Base-by-base conservation (phyloP, 495 filamentous ascomycete genomes). In the Penicillium alfredii region DNA sequence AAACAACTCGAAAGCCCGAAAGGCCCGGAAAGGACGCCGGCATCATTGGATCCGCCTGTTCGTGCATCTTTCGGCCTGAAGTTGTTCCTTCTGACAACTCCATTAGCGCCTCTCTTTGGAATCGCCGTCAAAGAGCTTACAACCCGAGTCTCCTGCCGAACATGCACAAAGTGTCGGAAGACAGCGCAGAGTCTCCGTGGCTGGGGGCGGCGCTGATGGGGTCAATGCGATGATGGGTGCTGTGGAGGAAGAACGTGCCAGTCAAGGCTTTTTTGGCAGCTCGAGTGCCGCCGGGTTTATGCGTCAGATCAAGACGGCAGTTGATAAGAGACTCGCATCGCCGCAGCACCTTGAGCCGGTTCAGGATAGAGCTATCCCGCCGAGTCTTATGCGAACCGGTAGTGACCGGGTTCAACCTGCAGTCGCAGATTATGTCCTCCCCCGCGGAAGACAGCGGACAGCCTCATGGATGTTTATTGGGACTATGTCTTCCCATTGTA, bases 151-250 rank as follows among this genome's bases (percentile, higher is more conserved):
- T 4, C 30, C 42, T 4, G 18, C 12, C 14, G 27, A 33, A 6
- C 9, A 18, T 11, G 29, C 17, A 11, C 35, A 22, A 15, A 21
- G 16, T 4, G 13, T 21, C 3, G 32, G 17, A n/a, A 34, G 35
- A 18, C 28, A 35, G n/a, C 11, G n/a, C 10, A 16, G 14, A 14
- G 12, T 18, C 29, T 17, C 29, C 5, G 26, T 37, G 4, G 18
- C 12, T 4, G 37, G 12, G 7, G 29, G 17, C 4, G 12, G 35
- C 6, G 22, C 24, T 16, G 51, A 55, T 21, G 57, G 61, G 0
- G 59, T 65, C 3, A 65, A 61, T 39, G 59, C 61, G 2, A 65
- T 65, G 59, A 59, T 65, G 59, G 61, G 59, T 8, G 49, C 57
- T 0, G 51, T 65, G 5, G 59, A 58, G 33, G 59, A 61, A 45